Base-by-base conservation (phyloP, 2,329 filamentous ascomycete genomes). In the Byssoonygena ceratinophila region DNA sequence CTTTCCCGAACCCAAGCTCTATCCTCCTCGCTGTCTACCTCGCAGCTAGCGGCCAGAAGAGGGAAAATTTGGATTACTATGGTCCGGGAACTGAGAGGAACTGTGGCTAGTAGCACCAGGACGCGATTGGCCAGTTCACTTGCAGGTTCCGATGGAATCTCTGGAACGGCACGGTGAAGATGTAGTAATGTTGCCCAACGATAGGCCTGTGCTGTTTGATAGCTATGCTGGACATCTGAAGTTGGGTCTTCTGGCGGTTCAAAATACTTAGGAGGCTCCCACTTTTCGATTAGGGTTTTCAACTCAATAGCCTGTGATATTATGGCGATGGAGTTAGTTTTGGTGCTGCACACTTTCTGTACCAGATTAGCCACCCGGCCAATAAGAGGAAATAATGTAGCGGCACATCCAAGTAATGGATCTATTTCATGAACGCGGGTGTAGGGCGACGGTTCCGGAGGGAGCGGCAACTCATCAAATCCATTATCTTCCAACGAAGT, bases 11-110 rank as follows among this genome's bases (percentile, higher is more conserved):
- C 79, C 81, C 82, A 86, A 27, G 76, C 68, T 11, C 83, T 71
- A 59, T 84, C 79, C 57, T 84, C 80, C 12, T 71, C 68, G 2
- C 73, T 73, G 22, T 74, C 70, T 7, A 78, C 77, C 64, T 85
- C 83, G 57, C 81, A 83, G 1, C 82, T 82, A 2, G 83, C 83
- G 0, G 78, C 80, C 57, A 85, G 73, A 1, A 87, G 74, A 1
- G 83, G 83, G 58, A 81, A 86, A 54, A 85, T 83, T 36, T 86
- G 83, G 1, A 85, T 76, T 43, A 85, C 83, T 16, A 81, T 77
- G 0, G 81, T 76, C 7, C 82, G 75, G 32, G 80, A 83, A 9
- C 72, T 75, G 1, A 79, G 66, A 1, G 82, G 80, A 0, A 86
- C 80, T 0, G 78, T 82, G 2, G 81, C 81, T 2, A 87, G 68